phyloP scores from a whole-genome alignment of 345 rosid species.

The Nephelium lappaceum region DNA sequence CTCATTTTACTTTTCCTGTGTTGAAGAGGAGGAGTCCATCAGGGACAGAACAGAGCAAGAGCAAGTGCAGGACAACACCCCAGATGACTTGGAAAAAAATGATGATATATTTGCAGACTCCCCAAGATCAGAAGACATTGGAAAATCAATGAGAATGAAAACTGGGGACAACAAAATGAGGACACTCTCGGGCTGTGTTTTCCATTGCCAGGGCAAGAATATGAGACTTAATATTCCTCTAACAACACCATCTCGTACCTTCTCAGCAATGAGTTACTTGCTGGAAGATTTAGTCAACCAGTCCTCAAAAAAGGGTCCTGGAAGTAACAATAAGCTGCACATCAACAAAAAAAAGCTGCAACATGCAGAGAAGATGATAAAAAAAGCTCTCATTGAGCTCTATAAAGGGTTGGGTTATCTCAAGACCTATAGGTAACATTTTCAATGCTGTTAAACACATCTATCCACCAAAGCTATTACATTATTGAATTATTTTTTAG shows the following conservation, averaged over 20 bases:
- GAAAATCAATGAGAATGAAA: slow-evolving; percentile 42
- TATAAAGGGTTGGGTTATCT: slow-evolving; percentile 89
- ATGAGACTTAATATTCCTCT: slow-evolving; percentile 83
- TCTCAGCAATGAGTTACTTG: slow-evolving; percentile 80
- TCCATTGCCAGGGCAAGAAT: slow-evolving; percentile 79
- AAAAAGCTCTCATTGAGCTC: slow-evolving; percentile 81
- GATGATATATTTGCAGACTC: slow-evolving; percentile 41
- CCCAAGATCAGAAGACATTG: slow-evolving; percentile 46
- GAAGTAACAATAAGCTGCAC: slow-evolving; percentile 50
- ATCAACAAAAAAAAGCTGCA: slow-evolving; percentile 83
- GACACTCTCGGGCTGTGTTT: slow-evolving; percentile 52
- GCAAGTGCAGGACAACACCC: slow-evolving; percentile 44
- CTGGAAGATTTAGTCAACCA: slow-evolving; percentile 74
- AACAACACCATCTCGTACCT: slow-evolving; percentile 77
- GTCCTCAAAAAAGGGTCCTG: slow-evolving; percentile 63
- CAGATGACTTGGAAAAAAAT: slow-evolving; percentile 45
- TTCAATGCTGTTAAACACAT: not conserved
- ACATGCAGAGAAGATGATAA: slow-evolving; percentile 92
- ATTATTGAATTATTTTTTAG: not conserved
- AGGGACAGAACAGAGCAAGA: slow-evolving; percentile 62
- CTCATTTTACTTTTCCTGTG: slow-evolving; percentile 6
- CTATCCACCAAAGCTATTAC: not conserved
- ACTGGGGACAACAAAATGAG: slow-evolving; percentile 49
- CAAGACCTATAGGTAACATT: slow-evolving; percentile 72
- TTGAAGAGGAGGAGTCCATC: slow-evolving; percentile 71